phyloP scores from a whole-genome alignment of 768 basidiomycete genomes.

The Pleurotus djamor region DNA sequence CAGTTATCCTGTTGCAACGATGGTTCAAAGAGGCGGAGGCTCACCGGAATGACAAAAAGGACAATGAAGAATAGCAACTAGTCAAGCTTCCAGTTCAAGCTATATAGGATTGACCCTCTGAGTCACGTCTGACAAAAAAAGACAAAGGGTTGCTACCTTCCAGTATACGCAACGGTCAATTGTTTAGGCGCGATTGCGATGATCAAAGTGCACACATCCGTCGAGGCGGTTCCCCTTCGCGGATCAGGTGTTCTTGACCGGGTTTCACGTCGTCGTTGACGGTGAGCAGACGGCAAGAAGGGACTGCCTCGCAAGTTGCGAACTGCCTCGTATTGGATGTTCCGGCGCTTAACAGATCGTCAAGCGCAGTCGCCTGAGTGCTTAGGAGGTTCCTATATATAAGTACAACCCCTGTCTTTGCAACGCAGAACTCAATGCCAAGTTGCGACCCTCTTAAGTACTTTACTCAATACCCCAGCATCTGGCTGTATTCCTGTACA shows the following conservation, averaged over 20 bases:
- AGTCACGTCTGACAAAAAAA: neutral
- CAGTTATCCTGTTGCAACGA: neutral
- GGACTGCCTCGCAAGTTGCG: no score
- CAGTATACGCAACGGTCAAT: neutral
- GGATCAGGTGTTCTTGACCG: neutral
- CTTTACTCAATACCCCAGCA: no score
- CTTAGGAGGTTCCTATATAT: no score
- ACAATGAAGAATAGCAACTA: neutral
- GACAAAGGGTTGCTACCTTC: neutral
- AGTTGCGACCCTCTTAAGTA: no score
- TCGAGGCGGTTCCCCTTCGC: neutral
- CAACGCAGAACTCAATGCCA: no score
- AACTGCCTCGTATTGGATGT: no score
- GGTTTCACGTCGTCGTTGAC: neutral
- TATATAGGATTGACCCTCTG: neutral
- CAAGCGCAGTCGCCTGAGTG: no score
- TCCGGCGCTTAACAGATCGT: no score
- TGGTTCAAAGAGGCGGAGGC: neutral
- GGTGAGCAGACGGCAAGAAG: neutral
- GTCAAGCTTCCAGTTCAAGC: neutral
- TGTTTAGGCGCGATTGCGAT: neutral
- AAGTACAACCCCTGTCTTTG: no score
- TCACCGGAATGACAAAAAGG: neutral
- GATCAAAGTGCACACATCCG: neutral
- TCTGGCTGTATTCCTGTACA: no score